phyloP scores from a whole-genome alignment of 108 stramenopile genomes.

The Cyclostephanos invisitatus region DNA sequence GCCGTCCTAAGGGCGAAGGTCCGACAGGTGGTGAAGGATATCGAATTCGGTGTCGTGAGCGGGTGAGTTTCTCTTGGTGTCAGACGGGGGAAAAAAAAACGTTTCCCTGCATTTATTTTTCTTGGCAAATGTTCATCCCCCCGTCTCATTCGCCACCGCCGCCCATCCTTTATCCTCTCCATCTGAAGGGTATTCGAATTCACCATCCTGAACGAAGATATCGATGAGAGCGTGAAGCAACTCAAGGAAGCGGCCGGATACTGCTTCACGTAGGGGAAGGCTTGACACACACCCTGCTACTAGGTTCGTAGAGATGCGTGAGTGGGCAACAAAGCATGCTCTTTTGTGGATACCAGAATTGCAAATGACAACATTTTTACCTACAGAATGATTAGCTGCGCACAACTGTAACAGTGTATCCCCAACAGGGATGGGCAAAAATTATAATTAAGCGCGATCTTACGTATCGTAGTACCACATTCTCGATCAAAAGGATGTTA shows the following conservation, averaged over 20 bases:
- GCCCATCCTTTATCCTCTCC: neutral
- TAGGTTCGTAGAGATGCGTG: neutral
- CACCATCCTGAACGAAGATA: slow-evolving; percentile 77
- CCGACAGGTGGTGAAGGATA: slow-evolving; percentile 72
- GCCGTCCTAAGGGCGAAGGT: slow-evolving; percentile 57
- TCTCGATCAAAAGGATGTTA: no score
- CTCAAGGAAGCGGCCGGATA: slow-evolving; percentile 69
- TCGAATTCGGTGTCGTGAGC: slow-evolving; percentile 80
- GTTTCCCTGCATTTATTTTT: neutral
- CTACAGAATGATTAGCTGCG: no score
- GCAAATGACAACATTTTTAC: no score
- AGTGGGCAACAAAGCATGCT: neutral
- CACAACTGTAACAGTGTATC: no score
- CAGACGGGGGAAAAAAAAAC: no score
- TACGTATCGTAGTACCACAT: no score
- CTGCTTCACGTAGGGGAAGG: slow-evolving; percentile 58
- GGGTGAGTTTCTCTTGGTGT: slow-evolving; percentile 30
- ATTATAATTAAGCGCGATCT: no score
- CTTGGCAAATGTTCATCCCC: neutral
- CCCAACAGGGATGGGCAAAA: no score
- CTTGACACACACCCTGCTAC: neutral
- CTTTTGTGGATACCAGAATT: neutral
- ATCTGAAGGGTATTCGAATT: slow-evolving; percentile 78
- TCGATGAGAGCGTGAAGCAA: slow-evolving; percentile 63
- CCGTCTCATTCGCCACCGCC: neutral